Evolutionary conservation across 2,329 filamentous ascomycete species (phyloP).

Genomic region (Fusarium falciforme): DNA sequence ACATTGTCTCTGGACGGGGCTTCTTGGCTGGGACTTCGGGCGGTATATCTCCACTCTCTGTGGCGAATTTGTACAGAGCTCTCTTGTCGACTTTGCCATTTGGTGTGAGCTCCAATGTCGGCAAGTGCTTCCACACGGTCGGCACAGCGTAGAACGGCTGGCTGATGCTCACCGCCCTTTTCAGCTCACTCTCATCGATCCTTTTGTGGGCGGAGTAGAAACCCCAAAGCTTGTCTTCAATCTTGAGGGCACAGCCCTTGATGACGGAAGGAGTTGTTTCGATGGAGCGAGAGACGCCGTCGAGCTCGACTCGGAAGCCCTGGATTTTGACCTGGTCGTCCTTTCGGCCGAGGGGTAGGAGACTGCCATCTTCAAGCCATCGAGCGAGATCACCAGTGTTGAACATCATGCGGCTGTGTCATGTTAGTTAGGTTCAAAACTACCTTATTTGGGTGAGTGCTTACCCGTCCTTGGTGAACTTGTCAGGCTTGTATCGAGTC

Average conservation of each 20-base stretch:
- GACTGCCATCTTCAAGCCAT: slow-evolving; percentile 26
- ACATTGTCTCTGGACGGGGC: slow-evolving; percentile 5
- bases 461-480: slow-evolving; percentile 40
- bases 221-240: slow-evolving; percentile 1
- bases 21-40: background rate
- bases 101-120: slow-evolving; percentile 23
- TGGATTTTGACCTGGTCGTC: slow-evolving; percentile 32
- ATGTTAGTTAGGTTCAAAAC: background rate
- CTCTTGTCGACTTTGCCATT: slow-evolving; percentile 32
- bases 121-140: slow-evolving; percentile 18
- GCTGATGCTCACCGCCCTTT: background rate
- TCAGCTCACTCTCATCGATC: slow-evolving; percentile 23
- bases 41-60: background rate
- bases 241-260: slow-evolving; percentile 1
- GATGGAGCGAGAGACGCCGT: slow-evolving; percentile 4
- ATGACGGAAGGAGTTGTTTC: background rate
- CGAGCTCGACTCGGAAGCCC: slow-evolving; percentile 7
- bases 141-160: slow-evolving; percentile 32
- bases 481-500: slow-evolving; percentile 20
- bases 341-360: slow-evolving; percentile 30
- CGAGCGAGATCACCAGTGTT: slow-evolving; percentile 29
- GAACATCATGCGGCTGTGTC: slow-evolving; percentile 18
- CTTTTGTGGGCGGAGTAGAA: slow-evolving; percentile 10
- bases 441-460: accelerated
- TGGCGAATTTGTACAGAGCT: slow-evolving; percentile 9